Base-by-base conservation (phyloP, 768 basidiomycete species). In the Leccinum disarticulatum region DNA sequence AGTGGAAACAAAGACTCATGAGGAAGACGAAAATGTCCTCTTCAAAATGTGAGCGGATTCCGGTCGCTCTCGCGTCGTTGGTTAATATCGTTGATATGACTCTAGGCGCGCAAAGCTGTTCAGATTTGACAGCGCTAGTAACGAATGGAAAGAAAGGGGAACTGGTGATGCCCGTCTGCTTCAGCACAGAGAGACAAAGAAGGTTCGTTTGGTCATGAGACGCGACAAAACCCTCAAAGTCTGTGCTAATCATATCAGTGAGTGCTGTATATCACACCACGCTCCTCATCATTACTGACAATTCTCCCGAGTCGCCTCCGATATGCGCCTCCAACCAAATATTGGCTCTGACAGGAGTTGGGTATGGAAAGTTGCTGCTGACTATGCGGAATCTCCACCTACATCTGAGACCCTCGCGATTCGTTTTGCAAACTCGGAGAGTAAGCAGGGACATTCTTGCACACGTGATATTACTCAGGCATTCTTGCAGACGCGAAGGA, bases 201-300 rank as follows among this genome's bases (percentile, higher is more conserved):
- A 95, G 77, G 83, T 96, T 70, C 85, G 97, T 63, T 85, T 99
- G 62, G 94, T 99, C 74, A 99, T 99, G 97, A 83, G 96, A 79
- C 91, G 97, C 77, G 97, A 99, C 83, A 98, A 98, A 87, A 99
- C 97, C 52, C 83, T 94, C 77, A 98, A 99, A 77, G 95, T 98
- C 77, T 98, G 97, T 77, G 97, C 97, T 59, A 99, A 99, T 80
- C 97, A 98, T 78, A 77, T 85, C 65, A 87, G 97, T 98, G 70
- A 78, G 81, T 77, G 11, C 51, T n/a, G 53, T 14, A 27, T 36
- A 38, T 54, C 48, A 19, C 33, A 48, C 27, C 25, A 55, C 13
- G 25, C 43, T 52, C 57, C 35, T n/a, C 22, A 48, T 13, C 9
- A 13, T 46, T n/a, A 49, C 55, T 63, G 17, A 65, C 61, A 22